Evolutionary conservation across 1,139 yeast species (phyloP), one percentile per base, ranked within the genome.

Genomic region (Saccharomyces hybrid): DNA sequence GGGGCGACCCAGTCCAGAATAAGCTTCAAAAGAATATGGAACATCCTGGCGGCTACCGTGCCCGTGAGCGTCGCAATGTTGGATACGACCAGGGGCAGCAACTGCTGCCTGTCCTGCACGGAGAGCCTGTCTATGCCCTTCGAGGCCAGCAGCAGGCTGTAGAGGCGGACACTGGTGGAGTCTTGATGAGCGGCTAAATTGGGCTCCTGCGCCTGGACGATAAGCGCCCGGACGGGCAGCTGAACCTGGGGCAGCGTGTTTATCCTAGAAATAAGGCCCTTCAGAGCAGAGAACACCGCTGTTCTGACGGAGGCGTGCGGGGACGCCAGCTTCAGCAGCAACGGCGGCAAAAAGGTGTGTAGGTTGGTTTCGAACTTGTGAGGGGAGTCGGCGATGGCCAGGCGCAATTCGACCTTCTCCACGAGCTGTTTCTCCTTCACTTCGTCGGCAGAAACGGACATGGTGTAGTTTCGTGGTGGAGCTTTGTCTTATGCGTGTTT

Each of bases 381-480:
- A 54, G 85, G 88, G 0, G 83, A 75, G 53, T 80, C 81, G 0
- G 98, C 90, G 51, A 93, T 73, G 0, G 96, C 95, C 47, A 93
- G 76, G 51, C 91, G 76, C 50, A 93, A 79, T 70, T 93, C 99
- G 1, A 89, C 98, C 64, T 82, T 84, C 65, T 82, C 82, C 47
- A 87, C 76, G 56, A 86, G 72, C 1, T 79, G 74, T 55, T 82
- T 71, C 64, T 86, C 93, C 47, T 76, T 72, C 7, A 75, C 79
- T 57, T 63, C 68, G 9, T 26, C 31, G 29, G 48, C 6, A 7
- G 47, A 34, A 13, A 38, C 8, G 31, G 28, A 7, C 31, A 46
- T 46, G 28, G 2, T 46, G 5, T 7, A 11, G 6, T 46, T 4
- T 4, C 20, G 32, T 28, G 14, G 4, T 41, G 8, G 7, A 47